Evolutionary conservation across 2,329 filamentous ascomycete genomes (phyloP), one percentile per base, ranked within the genome.

Genomic region (Dactylellina haptotyla): DNA sequence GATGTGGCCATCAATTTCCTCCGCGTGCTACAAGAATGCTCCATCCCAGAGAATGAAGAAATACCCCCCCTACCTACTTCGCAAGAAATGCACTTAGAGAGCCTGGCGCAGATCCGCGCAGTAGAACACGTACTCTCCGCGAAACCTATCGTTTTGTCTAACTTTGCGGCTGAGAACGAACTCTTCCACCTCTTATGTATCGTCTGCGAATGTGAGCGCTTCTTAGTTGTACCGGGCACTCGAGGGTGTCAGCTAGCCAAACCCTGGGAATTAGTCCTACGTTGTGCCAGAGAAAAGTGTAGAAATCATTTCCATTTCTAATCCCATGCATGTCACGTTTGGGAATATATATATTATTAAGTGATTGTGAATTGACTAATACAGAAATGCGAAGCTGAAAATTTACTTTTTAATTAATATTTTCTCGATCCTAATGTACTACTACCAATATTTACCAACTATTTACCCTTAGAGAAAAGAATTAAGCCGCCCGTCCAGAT

Each of bases 241-340:
- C 2, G 25, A 8, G 64, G 64, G 3, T 69, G 54, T 30, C 28
- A 18, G n/a, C 14, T 10, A 28, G 12, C 23, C 0, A n/a, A 39
- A n/a, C 12, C 30, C 5, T 34, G 5, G 4, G 48, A 28, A 12
- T 37, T 28, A n/a, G 56, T 45, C 4, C 14, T 69, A 2, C 41
- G 64, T 14, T 69, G 64, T 41, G 16, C 48, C 2, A 41, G 23
- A 10, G 12, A 45, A 12, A 10, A 16, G 1, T 69, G 64, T 32
- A 50, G 28, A 20, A 61, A 69, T n/a, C 56, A 69, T 62, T 28
- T 69, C 50, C 46, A 69, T 53, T 37, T 62, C 18, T 53, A 46
- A 34, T 26, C n/a, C n/a, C n/a, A n/a, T 34, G 32, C 6, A 34
- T 34, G 32, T 34, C 32, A 14, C 6, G 14, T 6, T 34, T 6